Evolutionary conservation across 2,329 filamentous ascomycete genomes (phyloP).

Genomic region (Cryphonectria parasitica): DNA sequence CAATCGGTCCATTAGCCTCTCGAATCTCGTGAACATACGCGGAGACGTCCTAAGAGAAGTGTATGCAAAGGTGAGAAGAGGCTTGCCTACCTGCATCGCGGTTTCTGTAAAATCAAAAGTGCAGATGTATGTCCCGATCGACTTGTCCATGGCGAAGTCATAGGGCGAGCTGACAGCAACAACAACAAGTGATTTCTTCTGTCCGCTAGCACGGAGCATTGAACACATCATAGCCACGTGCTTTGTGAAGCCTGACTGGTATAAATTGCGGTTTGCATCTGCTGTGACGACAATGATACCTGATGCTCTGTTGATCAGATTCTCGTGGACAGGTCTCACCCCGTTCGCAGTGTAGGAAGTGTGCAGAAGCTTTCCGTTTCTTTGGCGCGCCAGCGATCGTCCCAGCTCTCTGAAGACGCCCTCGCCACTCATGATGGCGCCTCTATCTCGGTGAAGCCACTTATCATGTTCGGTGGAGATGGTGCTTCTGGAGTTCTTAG

Average conservation of each 20-base stretch:
- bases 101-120: slow-evolving; percentile 97
- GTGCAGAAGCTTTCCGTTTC: slow-evolving; percentile 85
- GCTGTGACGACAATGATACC: slow-evolving; percentile 91
- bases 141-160: slow-evolving; percentile 91
- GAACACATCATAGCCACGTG: slow-evolving; percentile 96
- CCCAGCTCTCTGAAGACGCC: slow-evolving; percentile 90
- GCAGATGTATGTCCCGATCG: slow-evolving; percentile 90
- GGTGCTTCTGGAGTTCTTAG: slow-evolving; percentile 45
- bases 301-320: slow-evolving; percentile 84
- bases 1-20: neutral
- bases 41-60: neutral
- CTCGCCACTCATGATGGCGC: slow-evolving; percentile 84
- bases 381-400: slow-evolving; percentile 80
- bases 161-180: slow-evolving; percentile 95
- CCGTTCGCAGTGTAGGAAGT: slow-evolving; percentile 96
- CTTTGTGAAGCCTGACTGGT: slow-evolving; percentile 93
- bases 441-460: slow-evolving; percentile 61
- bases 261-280: slow-evolving; percentile 90
- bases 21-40: neutral
- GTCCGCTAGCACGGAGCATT: slow-evolving; percentile 73
- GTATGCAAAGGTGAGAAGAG: neutral
- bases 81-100: slow-evolving; percentile 63
- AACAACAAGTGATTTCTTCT: slow-evolving; percentile 88
- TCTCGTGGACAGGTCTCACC: slow-evolving; percentile 89
- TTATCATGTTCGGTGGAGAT: slow-evolving; percentile 54